Conservation (phyloP, 1,139 yeast species). For the Pichia norvegensis region DNA sequence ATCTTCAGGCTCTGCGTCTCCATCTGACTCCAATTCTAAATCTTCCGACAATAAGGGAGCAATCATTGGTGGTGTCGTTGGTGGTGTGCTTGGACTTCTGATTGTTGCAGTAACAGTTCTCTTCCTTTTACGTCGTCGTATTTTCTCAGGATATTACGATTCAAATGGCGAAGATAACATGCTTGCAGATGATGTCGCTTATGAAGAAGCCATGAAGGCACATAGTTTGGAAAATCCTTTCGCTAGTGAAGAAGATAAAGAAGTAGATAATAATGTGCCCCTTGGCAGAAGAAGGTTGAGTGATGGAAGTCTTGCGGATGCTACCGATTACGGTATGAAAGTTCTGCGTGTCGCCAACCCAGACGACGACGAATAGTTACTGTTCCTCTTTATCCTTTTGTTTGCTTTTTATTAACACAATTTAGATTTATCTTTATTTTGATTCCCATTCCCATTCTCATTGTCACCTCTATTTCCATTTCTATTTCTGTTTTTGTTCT, state of each 20-base stretch:
- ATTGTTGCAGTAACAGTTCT: slow-evolving; percentile 37
- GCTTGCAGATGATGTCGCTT: slow-evolving; percentile 53
- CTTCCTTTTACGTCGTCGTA: slow-evolving; percentile 42
- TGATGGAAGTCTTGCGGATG: slow-evolving; percentile 73
- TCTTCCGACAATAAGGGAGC: slow-evolving; percentile 36
- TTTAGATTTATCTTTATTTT: neutral
- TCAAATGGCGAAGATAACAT: slow-evolving; percentile 47
- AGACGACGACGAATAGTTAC: slow-evolving; percentile 31
- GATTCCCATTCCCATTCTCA: too few relatives aligned
- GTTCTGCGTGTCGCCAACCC: slow-evolving; percentile 71
- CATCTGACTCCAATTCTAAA: slow-evolving; percentile 13
- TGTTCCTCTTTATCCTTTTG: neutral
- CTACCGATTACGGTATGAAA: slow-evolving; percentile 67
- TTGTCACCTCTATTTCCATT: too few relatives aligned
- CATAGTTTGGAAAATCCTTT: slow-evolving; percentile 24
- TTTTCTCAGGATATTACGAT: slow-evolving; percentile 39
- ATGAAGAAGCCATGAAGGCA: slow-evolving; percentile 33
- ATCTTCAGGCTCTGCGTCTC: slow-evolving; percentile 9
- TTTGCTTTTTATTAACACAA: neutral
- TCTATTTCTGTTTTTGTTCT: too few relatives aligned
- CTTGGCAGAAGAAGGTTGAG: slow-evolving; percentile 66
- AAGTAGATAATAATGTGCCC: slow-evolving; percentile 31
- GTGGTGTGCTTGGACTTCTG: slow-evolving; percentile 50
- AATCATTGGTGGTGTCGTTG: slow-evolving; percentile 64
- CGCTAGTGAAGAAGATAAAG: slow-evolving; percentile 27